Evolutionary conservation across 1,284 basidiomycete species (phyloP), one percentile per base, ranked within the genome.

Genomic region (Boletus albobrunnescens): DNA sequence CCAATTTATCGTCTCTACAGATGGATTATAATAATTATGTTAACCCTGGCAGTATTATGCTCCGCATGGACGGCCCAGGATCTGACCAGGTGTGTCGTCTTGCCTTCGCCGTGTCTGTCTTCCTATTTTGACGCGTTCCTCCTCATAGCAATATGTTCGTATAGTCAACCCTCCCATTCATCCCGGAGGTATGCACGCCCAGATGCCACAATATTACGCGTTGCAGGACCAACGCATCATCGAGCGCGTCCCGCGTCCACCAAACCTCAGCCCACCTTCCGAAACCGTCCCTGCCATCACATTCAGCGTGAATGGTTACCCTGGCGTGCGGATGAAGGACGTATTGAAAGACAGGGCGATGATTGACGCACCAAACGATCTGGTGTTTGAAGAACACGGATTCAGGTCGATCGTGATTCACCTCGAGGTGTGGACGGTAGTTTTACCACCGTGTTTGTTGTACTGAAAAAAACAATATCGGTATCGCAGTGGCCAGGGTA

Each of bases 401-500:
- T 67, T 62, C 53, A 51, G 65, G 23, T n/a, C 46, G 1, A 63
- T 49, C 5, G 41, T 49, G 16, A 16, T 64, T 8, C 47, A 49
- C 11, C 38, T 67, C 23, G 48, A 63, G 49, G 61, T 65, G 17
- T 28, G 48, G 5, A 20, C 4, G 0, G 16, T 38, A 1, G 5
- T 17, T 36, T 39, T 23, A 10, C 13, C 23, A 3, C 12, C 5
- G 8, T 36, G 16, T 22, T 23, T 4, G 16, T 31, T 17, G 19
- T 44, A 19, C 47, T 53, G 31, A 50, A 16, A 13, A 28, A 10
- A 9, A 6, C n/a, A 27, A 12, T n/a, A n/a, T n/a, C n/a, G n/a
- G n/a, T 10, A 0, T 30, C 7, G 24, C 13, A 67, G 61, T 64
- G 65, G 57, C 61, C 61, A 3, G 65, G 61, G 1, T 64, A 67